phyloP scores from a whole-genome alignment of 148 eudicot genomes.

The Bassia scoparia region DNA sequence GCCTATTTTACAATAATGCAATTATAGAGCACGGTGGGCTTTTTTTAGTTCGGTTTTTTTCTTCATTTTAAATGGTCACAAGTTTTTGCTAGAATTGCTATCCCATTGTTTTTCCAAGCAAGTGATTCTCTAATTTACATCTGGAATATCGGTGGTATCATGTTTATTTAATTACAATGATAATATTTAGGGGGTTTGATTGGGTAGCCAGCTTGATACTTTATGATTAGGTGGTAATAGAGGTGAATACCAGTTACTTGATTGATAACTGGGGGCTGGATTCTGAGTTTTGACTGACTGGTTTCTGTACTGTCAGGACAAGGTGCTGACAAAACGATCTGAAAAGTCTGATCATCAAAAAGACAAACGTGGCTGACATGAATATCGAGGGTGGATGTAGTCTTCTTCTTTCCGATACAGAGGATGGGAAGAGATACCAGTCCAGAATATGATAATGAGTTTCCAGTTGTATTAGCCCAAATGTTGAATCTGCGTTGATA shows the following conservation, averaged over 20 bases:
- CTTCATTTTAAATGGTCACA: neutral
- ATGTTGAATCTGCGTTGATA: slow-evolving; percentile 54
- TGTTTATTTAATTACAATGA: too few relatives aligned
- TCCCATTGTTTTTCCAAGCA: too few relatives aligned
- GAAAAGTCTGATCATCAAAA: slow-evolving; percentile 55
- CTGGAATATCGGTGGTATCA: too few relatives aligned
- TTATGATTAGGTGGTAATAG: neutral
- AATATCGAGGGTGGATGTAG: slow-evolving; percentile 54
- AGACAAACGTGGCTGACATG: slow-evolving; percentile 62
- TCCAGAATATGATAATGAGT: slow-evolving; percentile 65
- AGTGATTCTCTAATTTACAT: too few relatives aligned
- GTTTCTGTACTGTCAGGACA: slow-evolving; percentile 39
- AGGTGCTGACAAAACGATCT: slow-evolving; percentile 62
- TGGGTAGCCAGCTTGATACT: neutral
- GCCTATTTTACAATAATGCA: neutral
- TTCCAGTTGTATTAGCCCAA: slow-evolving; percentile 71
- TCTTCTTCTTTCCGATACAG: slow-evolving; percentile 41
- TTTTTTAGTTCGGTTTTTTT: neutral
- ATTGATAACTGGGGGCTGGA: neutral
- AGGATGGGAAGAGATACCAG: slow-evolving; percentile 55
- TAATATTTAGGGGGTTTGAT: neutral
- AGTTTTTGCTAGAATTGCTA: too few relatives aligned
- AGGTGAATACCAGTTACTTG: neutral
- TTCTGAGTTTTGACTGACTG: neutral
- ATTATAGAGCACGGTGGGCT: neutral